Conservation (phyloP, 2,329 filamentous ascomycete species). For the Plenodomus lindquistii region DNA sequence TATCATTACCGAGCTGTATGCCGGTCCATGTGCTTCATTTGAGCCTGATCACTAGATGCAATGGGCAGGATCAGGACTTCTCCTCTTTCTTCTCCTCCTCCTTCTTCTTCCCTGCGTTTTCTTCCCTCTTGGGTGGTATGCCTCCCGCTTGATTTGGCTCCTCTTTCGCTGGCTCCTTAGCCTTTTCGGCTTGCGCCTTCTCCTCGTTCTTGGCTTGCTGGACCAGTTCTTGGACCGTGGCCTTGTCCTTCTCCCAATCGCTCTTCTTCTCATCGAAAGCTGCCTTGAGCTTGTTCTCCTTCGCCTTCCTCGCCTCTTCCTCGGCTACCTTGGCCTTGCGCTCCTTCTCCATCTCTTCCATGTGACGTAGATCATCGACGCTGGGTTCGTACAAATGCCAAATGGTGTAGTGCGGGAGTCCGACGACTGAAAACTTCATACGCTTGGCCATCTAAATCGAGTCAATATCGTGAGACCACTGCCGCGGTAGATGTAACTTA, state of each 20-base stretch:
- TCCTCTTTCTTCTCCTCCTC: constrained; percentile 26
- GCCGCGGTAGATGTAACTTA: constrained; percentile 46
- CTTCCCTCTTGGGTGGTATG: neutral
- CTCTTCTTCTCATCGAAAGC: constrained; percentile 74
- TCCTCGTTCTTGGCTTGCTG: constrained; percentile 57
- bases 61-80: constrained; percentile 10
- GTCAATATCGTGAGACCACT: constrained; percentile 24
- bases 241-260: constrained; percentile 91
- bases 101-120: constrained; percentile 48
- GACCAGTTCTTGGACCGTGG: constrained; percentile 71
- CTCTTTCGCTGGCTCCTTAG: constrained; percentile 39
- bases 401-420: constrained; percentile 95
- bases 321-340: constrained; percentile 77
- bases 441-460: constrained; percentile 83
- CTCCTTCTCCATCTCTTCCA: constrained; percentile 98
- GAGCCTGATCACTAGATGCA: constrained; percentile 15
- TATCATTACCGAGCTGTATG: constrained; percentile 15
- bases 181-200: constrained; percentile 45
- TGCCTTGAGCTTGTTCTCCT: constrained; percentile 76
- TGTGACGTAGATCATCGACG: constrained; percentile 93
- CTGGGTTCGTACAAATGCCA: constrained; percentile 99
- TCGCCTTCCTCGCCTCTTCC: constrained; percentile 73
- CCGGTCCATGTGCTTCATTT: neutral
- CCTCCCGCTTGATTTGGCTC: constrained; percentile 64
- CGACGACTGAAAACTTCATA: constrained; percentile 94